Evolutionary conservation across 2,329 filamentous ascomycete species (phyloP).

Genomic region (Xylaria hypoxylon): DNA sequence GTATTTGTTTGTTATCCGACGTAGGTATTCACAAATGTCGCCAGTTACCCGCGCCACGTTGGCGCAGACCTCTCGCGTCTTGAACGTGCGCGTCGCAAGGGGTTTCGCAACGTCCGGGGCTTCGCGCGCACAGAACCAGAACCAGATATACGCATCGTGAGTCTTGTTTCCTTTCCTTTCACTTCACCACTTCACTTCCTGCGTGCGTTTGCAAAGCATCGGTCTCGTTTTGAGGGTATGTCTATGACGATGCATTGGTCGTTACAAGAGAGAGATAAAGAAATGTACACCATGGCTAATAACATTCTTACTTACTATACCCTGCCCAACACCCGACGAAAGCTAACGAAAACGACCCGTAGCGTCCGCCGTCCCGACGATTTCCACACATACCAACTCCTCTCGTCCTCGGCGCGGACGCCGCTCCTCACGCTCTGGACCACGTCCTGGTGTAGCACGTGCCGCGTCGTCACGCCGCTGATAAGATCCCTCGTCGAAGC

Average conservation of each 20-base stretch:
- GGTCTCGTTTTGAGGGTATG: no score
- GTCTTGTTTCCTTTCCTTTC: conserved; percentile 29
- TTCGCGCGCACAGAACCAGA: conserved; percentile 53
- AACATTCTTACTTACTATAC: not conserved
- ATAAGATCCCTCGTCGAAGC: conserved; percentile 61
- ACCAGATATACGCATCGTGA: conserved; percentile 57
- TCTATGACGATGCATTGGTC: no score
- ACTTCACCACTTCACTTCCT: no score
- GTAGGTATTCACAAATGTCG: conserved; percentile 21
- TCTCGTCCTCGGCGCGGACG: conserved; percentile 64
- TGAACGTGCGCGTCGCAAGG: conserved; percentile 5
- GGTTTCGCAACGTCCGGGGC: conserved; percentile 49
- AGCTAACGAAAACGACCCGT: conserved; percentile 5
- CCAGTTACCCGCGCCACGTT: conserved; percentile 22
- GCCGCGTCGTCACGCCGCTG: conserved; percentile 62
- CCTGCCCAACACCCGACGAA: not conserved
- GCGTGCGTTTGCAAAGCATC: no score
- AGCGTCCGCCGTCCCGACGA: conserved; percentile 67
- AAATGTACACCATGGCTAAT: no score
- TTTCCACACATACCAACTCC: conserved; percentile 66
- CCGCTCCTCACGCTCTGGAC: conserved; percentile 73
- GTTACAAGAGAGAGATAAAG: not conserved
- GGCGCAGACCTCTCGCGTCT: conserved; percentile 24
- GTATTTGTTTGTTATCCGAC: not conserved
- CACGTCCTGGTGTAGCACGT: conserved; percentile 68